Conservation (phyloP, 1,284 basidiomycete species). For the Boletus subluridellus region DNA sequence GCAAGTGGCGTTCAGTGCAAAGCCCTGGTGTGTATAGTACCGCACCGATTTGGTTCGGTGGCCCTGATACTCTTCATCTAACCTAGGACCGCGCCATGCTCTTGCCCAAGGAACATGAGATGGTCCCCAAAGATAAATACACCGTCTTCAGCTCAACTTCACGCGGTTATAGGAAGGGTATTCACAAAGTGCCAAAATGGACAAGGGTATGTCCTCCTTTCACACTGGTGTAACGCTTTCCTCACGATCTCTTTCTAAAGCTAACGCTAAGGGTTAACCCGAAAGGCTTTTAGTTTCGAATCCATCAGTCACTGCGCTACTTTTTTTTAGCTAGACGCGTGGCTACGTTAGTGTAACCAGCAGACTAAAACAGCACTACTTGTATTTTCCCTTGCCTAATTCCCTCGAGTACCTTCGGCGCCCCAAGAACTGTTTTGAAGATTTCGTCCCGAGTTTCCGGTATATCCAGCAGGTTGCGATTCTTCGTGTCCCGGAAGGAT, state of each 20-base stretch:
- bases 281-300: slow-evolving; percentile 79
- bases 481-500: slow-evolving; percentile 69
- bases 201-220: slow-evolving; percentile 64
- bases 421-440: slow-evolving; percentile 69
- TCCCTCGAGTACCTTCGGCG: slow-evolving; percentile 55
- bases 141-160: slow-evolving; percentile 79
- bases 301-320: slow-evolving; percentile 36
- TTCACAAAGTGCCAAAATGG: slow-evolving; percentile 96
- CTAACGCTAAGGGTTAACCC: slow-evolving; percentile 83
- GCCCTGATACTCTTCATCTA: neutral
- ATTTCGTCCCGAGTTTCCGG: slow-evolving; percentile 78
- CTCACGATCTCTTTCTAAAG: slow-evolving; percentile 40
- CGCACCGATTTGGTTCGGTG: neutral
- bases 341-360: neutral
- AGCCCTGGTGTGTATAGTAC: slow-evolving; percentile 57
- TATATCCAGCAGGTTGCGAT: slow-evolving; percentile 71
- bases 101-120: slow-evolving; percentile 85
- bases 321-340: slow-evolving; percentile 11
- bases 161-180: slow-evolving; percentile 84
- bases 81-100: slow-evolving; percentile 62
- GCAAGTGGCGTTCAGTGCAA: slow-evolving; percentile 75
- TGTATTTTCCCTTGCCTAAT: slow-evolving; percentile 70
- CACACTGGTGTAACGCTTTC: neutral
- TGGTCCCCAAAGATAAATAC: slow-evolving; percentile 91
- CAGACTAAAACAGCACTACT: slow-evolving; percentile 64